These are phyloP conservation scores for Echeveria elegans DNA, from an alignment of 164 flowering plant genomes.

Conservation along the genomic window DNA sequence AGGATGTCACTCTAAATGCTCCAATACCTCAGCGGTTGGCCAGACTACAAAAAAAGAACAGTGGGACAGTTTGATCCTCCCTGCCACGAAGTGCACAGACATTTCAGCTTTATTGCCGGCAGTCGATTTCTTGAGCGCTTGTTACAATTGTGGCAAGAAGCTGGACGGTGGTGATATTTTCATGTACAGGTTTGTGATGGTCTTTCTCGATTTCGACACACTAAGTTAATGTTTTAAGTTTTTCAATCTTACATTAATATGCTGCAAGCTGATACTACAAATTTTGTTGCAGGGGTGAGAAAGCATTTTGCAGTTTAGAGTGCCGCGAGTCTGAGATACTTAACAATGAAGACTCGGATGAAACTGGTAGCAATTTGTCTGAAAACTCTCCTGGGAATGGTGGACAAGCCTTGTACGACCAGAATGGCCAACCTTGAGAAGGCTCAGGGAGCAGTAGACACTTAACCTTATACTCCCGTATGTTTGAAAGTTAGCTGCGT, in stretches of 20 bases:
- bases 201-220: background rate
- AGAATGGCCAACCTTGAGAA: background rate
- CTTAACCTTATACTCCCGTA: background rate
- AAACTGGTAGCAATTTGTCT: slow-evolving; percentile 12
- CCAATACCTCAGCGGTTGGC: background rate
- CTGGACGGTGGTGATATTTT: slow-evolving; percentile 6
- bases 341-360: slow-evolving; percentile 24
- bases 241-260: background rate
- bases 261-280: background rate
- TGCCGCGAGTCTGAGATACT: slow-evolving; percentile 29
- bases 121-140: background rate
- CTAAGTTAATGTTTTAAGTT: background rate
- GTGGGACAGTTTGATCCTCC: background rate
- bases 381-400: slow-evolving; percentile 14
- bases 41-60: background rate
- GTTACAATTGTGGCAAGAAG: slow-evolving; percentile 3
- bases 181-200: slow-evolving; percentile 2
- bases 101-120: background rate
- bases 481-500: background rate
- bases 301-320: slow-evolving; percentile 29
- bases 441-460: background rate
- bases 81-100: background rate
- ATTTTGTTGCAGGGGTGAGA: slow-evolving; percentile 27
- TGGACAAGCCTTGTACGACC: background rate
- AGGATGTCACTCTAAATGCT: slow-evolving; percentile 5